phyloP scores from a whole-genome alignment of 495 filamentous ascomycete genomes.

The Penicillium antarcticum region DNA sequence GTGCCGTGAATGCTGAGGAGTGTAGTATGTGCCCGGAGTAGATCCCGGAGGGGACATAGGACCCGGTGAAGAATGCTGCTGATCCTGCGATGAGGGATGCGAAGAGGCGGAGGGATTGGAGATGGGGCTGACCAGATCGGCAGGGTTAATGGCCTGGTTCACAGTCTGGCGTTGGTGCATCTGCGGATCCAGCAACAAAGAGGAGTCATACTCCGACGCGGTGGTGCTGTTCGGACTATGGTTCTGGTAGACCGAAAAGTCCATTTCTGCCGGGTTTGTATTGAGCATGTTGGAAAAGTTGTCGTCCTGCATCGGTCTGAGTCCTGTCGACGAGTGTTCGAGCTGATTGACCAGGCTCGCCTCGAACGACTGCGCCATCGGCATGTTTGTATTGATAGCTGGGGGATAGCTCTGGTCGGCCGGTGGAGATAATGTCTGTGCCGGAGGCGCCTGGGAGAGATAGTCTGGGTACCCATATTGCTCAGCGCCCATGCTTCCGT shows the following conservation, averaged over 20 bases:
- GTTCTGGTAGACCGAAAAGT: constrained; percentile 40
- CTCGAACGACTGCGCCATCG: constrained; percentile 40
- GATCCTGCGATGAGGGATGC: constrained; percentile 64
- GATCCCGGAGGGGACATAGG: constrained; percentile 52
- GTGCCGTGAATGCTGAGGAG: constrained; percentile 69
- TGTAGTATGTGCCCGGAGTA: constrained; percentile 51
- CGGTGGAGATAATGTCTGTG: constrained; percentile 26
- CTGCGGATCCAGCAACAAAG: constrained; percentile 46
- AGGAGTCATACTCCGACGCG: constrained; percentile 35
- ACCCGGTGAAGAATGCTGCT: constrained; percentile 47
- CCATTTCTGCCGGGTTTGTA: constrained; percentile 33
- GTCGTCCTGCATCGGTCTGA: constrained; percentile 29
- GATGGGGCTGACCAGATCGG: constrained; percentile 69
- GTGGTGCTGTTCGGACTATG: constrained; percentile 30
- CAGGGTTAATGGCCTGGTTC: constrained; percentile 56
- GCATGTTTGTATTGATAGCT: constrained; percentile 24
- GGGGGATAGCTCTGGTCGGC: constrained; percentile 31
- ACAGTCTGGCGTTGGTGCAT: constrained; percentile 35
- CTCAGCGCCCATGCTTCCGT: constrained; percentile 20
- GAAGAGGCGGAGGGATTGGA: constrained; percentile 67
- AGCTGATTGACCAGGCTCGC: constrained; percentile 33
- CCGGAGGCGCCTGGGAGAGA: constrained; percentile 19
- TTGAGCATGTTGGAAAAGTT: constrained; percentile 40
- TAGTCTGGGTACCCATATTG: constrained; percentile 32
- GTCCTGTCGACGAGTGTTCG: constrained; percentile 22